These are phyloP conservation scores for Carpinus viminea DNA, from an alignment of 306 rosid genomes.

Conservation along the genomic window DNA sequence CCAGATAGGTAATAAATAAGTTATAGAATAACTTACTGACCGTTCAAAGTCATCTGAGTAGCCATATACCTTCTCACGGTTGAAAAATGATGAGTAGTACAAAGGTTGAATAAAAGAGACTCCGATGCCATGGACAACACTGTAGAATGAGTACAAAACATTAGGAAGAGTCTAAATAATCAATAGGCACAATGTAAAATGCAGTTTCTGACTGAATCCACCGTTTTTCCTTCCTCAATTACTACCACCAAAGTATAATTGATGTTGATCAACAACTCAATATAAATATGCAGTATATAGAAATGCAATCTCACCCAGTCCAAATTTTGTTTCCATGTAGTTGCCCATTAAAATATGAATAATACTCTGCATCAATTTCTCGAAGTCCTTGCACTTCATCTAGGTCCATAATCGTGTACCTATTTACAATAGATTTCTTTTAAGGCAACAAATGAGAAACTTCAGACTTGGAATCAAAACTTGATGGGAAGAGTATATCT, in stretches of 20 bases:
- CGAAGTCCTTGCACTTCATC: conserved; percentile 71
- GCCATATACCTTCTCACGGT: conserved; percentile 74
- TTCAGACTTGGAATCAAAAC: conserved; percentile 11
- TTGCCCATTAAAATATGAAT: conserved; percentile 85
- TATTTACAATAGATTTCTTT: conserved; percentile 34
- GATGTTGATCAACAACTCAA: conserved; percentile 16
- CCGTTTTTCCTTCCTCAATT: neutral
- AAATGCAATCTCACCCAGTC: conserved; percentile 68
- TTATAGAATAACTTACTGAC: conserved; percentile 38
- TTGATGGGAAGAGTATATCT: neutral
- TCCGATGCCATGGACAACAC: conserved; percentile 81
- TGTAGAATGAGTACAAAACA: conserved; percentile 39
- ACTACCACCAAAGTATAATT: conserved; percentile 15
- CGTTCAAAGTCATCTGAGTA: conserved; percentile 94
- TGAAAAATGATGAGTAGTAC: conserved; percentile 65
- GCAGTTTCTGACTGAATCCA: conserved; percentile 18
- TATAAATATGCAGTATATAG: neutral
- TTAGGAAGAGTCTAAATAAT: conserved; percentile 25
- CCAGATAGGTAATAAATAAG: neutral
- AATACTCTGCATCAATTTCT: conserved; percentile 53
- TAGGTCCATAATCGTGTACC: conserved; percentile 66
- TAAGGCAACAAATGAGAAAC: conserved; percentile 28
- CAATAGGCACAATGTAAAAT: conserved; percentile 13
- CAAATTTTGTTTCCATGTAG: conserved; percentile 75
- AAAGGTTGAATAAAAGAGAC: conserved; percentile 80